Percentiles rank a stretch among this genome's conserved stretches.
Evolutionary conservation across 208 protist species (phyloP).

Genomic region (Leishmania guyanensis): DNA sequence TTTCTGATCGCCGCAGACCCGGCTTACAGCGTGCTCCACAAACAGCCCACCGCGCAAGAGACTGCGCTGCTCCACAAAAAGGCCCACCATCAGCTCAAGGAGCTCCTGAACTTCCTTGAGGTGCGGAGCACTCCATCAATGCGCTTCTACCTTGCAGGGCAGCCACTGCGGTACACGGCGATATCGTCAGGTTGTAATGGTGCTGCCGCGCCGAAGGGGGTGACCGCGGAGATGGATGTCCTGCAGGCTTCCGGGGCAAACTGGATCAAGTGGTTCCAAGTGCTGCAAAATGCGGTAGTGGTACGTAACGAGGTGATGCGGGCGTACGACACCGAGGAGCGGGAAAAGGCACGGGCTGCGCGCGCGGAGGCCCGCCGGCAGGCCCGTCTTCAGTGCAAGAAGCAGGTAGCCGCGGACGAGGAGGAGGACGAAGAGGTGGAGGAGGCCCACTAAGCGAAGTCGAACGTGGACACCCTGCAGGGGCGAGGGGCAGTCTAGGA

Average conservation of each 20-base stretch:
- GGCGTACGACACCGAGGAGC: slow-evolving; percentile 60
- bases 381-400: slow-evolving; percentile 46
- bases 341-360: slow-evolving; percentile 41
- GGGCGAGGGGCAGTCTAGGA: background rate
- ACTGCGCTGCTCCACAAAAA: slow-evolving; percentile 52
- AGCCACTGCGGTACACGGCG: slow-evolving; percentile 58
- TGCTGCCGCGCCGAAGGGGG: slow-evolving; percentile 18
- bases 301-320: slow-evolving; percentile 77
- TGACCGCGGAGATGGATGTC: slow-evolving; percentile 34
- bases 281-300: slow-evolving; percentile 73
- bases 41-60: slow-evolving; percentile 52
- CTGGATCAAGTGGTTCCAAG: slow-evolving; percentile 66
- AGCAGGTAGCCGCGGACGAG: slow-evolving; percentile 35
- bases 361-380: slow-evolving; percentile 46
- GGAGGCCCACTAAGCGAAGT: slow-evolving; percentile 1
- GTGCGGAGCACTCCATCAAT: slow-evolving; percentile 76
- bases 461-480: no score
- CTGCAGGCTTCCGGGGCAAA: slow-evolving; percentile 63
- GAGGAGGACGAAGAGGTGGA: slow-evolving; percentile 50
- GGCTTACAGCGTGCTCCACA: slow-evolving; percentile 53
- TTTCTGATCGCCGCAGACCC: slow-evolving; percentile 63
- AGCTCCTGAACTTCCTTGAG: slow-evolving; percentile 63
- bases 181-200: slow-evolving; percentile 14
- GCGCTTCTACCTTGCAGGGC: slow-evolving; percentile 74
- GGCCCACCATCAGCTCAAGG: slow-evolving; percentile 61